These are phyloP conservation scores for Urochloa ruziziensis DNA, from an alignment of 176 grass and related monocot species.

Conservation along the genomic window DNA sequence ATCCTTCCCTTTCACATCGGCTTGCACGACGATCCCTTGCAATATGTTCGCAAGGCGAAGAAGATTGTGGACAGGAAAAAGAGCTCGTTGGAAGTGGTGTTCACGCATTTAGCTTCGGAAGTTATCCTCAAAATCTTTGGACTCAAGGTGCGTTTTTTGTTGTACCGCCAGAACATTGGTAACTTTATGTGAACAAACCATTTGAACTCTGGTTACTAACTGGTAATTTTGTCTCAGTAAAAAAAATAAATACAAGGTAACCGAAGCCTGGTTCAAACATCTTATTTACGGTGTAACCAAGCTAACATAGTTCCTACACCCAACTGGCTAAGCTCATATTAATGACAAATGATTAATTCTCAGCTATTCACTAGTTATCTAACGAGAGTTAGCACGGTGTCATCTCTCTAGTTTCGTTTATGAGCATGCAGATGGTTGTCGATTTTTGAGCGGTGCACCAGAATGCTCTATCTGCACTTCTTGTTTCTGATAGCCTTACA, in stretches of 20 bases:
- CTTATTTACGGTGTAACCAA: neutral
- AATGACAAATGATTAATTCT: neutral
- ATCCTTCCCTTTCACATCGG: conserved; percentile 54
- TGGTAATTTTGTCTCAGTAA: neutral
- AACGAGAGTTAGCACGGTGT: neutral
- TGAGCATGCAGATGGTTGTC: conserved; percentile 1
- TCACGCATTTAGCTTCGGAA: conserved; percentile 53
- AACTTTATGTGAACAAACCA: neutral
- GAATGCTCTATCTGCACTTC: neutral
- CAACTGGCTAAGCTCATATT: neutral
- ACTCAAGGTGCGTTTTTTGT: conserved; percentile 44
- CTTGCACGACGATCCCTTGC: conserved; percentile 49
- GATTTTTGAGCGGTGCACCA: neutral
- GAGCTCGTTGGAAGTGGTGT: conserved; percentile 68
- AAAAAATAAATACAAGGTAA: neutral
- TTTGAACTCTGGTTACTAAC: neutral
- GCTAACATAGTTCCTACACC: conserved; percentile 2
- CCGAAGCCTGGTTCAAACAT: neutral
- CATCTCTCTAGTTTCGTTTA: neutral
- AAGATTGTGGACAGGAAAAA: conserved; percentile 69
- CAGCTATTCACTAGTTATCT: neutral
- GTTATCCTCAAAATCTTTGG: conserved; percentile 64
- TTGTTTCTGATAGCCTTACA: conserved; percentile 17
- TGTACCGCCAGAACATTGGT: neutral
- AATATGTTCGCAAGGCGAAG: conserved; percentile 74